Evolutionary conservation across 1,284 basidiomycete species (phyloP).

Genomic region (Ceratobasidium sp.): DNA sequence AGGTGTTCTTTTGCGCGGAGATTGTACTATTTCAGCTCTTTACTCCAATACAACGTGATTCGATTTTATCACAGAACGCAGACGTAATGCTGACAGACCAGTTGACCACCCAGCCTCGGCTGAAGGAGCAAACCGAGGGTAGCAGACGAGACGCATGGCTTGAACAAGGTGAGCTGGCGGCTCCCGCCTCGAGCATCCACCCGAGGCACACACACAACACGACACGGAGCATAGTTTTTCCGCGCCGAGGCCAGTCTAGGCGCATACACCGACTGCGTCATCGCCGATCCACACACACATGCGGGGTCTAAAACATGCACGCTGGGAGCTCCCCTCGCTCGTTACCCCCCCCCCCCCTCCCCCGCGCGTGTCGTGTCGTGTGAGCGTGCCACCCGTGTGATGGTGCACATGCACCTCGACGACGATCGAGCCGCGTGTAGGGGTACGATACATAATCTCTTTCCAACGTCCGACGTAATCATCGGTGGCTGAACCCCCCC

Average conservation of each 20-base stretch:
- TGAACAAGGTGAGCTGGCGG: neutral
- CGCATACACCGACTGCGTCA: constrained; percentile 9
- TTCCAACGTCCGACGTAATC: neutral
- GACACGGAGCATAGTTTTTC: neutral
- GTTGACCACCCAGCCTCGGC: neutral
- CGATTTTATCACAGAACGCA: neutral
- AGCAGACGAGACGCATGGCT: neutral
- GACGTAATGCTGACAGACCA: constrained; percentile 10
- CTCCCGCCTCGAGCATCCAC: neutral
- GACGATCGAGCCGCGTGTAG: constrained; percentile 8
- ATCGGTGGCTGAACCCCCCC: neutral
- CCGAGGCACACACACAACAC: neutral
- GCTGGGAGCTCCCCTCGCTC: too few species aligned
- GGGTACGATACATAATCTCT: neutral
- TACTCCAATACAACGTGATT: neutral
- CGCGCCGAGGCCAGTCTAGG: neutral
- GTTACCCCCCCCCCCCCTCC: neutral
- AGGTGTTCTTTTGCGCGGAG: neutral
- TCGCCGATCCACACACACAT: neutral
- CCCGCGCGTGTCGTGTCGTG: neutral
- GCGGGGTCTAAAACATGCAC: neutral
- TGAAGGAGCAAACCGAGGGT: neutral
- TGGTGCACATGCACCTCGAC: neutral
- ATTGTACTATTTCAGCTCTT: neutral
- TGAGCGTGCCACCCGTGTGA: constrained; percentile 2